Evolutionary conservation across 441 rosid genomes (phyloP).

Genomic region (Croton laevigatus): DNA sequence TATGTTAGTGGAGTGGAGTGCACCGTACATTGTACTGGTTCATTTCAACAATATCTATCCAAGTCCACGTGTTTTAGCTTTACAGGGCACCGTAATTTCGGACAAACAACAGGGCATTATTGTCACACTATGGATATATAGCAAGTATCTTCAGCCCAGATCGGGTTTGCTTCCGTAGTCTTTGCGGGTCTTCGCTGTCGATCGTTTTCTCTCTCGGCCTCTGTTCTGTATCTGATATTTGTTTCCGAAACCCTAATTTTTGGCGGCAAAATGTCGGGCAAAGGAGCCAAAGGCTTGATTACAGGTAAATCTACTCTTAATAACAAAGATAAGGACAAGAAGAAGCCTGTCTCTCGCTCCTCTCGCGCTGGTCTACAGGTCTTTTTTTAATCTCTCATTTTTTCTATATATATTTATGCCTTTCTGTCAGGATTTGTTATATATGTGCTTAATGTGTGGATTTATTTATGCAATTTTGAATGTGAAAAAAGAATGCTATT

Average conservation of each 20-base stretch:
- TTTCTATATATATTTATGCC: neutral
- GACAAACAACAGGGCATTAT: slow-evolving; percentile 8
- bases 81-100: neutral
- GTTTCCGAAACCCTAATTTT: slow-evolving; percentile 5
- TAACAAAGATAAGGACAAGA: slow-evolving; percentile 83
- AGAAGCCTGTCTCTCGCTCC: slow-evolving; percentile 81
- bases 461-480: neutral
- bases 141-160: neutral
- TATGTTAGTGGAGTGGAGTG: too few species aligned
- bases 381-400: neutral
- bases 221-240: neutral
- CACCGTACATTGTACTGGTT: neutral
- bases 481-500: neutral
- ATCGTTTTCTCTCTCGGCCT: neutral
- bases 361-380: slow-evolving; percentile 97
- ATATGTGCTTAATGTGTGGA: neutral
- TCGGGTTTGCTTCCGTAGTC: slow-evolving; percentile 4
- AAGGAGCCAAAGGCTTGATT: slow-evolving; percentile 89
- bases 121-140: neutral
- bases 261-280: slow-evolving; percentile 73
- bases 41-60: neutral
- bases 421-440: neutral
- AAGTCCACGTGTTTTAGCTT: slow-evolving; percentile 3
- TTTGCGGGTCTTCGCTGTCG: neutral
- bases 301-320: slow-evolving; percentile 63